Evolutionary conservation across 2,329 filamentous ascomycete species (phyloP).

Genomic region (Stenocarpella maydis): DNA sequence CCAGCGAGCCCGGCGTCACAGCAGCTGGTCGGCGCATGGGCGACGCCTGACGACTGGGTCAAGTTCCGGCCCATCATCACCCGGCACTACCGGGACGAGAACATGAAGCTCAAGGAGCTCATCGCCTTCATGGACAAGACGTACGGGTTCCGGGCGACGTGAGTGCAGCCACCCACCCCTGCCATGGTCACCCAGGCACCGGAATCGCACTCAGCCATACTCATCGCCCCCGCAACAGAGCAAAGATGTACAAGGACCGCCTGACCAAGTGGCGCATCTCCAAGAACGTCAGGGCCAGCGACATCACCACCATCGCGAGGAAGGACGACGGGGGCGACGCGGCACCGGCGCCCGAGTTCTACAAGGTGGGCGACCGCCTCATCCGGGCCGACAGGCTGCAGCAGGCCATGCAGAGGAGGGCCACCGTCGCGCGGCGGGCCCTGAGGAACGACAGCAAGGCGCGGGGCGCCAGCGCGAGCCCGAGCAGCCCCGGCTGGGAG

Average conservation of each 20-base stretch:
- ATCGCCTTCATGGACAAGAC: slow-evolving; percentile 30
- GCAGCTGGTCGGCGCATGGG: slow-evolving; percentile 5
- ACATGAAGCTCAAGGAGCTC: slow-evolving; percentile 31
- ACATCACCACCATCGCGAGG: slow-evolving; percentile 17
- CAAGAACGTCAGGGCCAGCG: slow-evolving; percentile 30
- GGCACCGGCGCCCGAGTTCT: slow-evolving; percentile 8
- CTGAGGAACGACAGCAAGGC: neutral
- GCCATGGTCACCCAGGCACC: neutral
- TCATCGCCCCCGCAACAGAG: neutral
- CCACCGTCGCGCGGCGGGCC: slow-evolving; percentile 22
- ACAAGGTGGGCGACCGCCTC: slow-evolving; percentile 27
- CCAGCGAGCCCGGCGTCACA: slow-evolving; percentile 10
- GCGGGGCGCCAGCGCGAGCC: neutral
- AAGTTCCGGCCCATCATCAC: slow-evolving; percentile 26
- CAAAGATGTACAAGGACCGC: slow-evolving; percentile 31
- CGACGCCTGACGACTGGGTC: slow-evolving; percentile 25
- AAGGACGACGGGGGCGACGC: neutral
- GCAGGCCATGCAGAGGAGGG: slow-evolving; percentile 29
- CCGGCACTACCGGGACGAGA: slow-evolving; percentile 26
- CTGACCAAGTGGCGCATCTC: slow-evolving; percentile 26
- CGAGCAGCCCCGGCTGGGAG: neutral
- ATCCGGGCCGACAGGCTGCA: slow-evolving; percentile 28
- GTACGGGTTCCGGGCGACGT: slow-evolving; percentile 29
- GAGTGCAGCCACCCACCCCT: neutral
- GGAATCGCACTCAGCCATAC: neutral